Evolutionary conservation across 768 basidiomycete genomes (phyloP).

Genomic region (Podaxis rugospora): DNA sequence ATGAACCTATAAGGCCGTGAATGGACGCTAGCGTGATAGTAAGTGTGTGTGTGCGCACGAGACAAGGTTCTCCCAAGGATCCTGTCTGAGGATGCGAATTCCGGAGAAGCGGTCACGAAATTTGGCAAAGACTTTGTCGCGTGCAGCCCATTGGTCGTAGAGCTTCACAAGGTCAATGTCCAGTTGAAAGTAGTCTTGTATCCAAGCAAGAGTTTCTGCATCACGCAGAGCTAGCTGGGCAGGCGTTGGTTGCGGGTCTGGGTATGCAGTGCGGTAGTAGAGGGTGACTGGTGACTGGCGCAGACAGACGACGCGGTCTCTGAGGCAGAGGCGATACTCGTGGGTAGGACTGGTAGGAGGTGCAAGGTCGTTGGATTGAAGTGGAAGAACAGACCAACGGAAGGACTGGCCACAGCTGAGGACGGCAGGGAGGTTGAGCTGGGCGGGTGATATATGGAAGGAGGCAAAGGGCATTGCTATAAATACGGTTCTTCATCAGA

Average conservation of each 20-base stretch:
- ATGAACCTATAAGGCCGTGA: constrained; percentile 64
- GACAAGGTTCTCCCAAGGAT: constrained; percentile 93
- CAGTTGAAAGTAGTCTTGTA: constrained; percentile 88
- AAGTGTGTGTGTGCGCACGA: constrained; percentile 53
- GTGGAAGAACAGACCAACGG: constrained; percentile 64
- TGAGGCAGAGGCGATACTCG: constrained; percentile 78
- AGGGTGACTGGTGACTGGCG: constrained; percentile 66
- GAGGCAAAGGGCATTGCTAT: constrained; percentile 42
- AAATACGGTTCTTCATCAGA: constrained; percentile 6
- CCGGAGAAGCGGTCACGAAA: constrained; percentile 67
- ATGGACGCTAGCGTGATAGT: not conserved
- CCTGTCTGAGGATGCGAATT: constrained; percentile 84
- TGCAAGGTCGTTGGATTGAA: constrained; percentile 19
- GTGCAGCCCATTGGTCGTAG: constrained; percentile 70
- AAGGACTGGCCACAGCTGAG: constrained; percentile 85
- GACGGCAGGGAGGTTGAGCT: constrained; percentile 75
- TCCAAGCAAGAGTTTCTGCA: constrained; percentile 67
- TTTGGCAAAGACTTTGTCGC: constrained; percentile 72
- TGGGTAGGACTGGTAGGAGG: constrained; percentile 18
- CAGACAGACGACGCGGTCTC: constrained; percentile 81
- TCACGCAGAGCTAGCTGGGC: constrained; percentile 35
- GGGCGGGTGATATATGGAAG: constrained; percentile 56
- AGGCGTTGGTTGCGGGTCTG: constrained; percentile 35
- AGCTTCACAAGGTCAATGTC: constrained; percentile 64
- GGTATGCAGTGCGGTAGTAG: constrained; percentile 70